phyloP scores from a whole-genome alignment of 2,329 filamentous ascomycete species.

The Zymoseptoria brevis region DNA sequence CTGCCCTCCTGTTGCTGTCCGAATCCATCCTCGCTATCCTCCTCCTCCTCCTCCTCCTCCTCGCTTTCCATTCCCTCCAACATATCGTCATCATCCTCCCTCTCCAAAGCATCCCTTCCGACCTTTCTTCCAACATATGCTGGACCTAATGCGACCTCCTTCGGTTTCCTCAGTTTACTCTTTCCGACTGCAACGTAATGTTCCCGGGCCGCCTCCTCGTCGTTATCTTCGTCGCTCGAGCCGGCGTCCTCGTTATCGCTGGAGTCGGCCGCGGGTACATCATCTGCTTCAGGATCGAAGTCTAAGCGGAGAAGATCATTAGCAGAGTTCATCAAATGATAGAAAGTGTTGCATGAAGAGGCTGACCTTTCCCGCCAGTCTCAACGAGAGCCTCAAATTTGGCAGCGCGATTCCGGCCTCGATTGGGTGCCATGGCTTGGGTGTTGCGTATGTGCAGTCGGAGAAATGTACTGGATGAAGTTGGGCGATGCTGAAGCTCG shows the following conservation, averaged over 20 bases:
- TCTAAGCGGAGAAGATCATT: slow-evolving; percentile 44
- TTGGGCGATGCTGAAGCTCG: too few species aligned
- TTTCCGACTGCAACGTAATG: slow-evolving; percentile 80
- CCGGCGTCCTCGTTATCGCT: slow-evolving; percentile 46
- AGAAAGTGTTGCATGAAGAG: slow-evolving; percentile 1
- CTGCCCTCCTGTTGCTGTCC: slow-evolving; percentile 40
- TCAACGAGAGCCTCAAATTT: slow-evolving; percentile 25
- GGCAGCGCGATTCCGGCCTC: slow-evolving; percentile 21
- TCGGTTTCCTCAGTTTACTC: slow-evolving; percentile 71
- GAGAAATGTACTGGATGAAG: too few species aligned
- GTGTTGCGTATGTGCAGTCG: neutral
- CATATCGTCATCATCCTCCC: slow-evolving; percentile 36
- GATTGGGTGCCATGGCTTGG: slow-evolving; percentile 19
- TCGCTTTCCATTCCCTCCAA: slow-evolving; percentile 16
- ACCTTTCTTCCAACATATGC: slow-evolving; percentile 73
- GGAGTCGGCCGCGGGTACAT: slow-evolving; percentile 35
- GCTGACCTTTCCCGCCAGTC: slow-evolving; percentile 24
- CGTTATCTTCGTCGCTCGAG: slow-evolving; percentile 39
- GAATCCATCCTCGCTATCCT: slow-evolving; percentile 30
- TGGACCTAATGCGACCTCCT: slow-evolving; percentile 61
- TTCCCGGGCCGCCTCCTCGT: slow-evolving; percentile 60
- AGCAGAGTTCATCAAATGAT: neutral
- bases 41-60: slow-evolving; percentile 16
- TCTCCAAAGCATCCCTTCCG: slow-evolving; percentile 58
- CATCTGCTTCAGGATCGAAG: slow-evolving; percentile 66